Evolutionary conservation across 495 filamentous ascomycete genomes (phyloP), one percentile per base, ranked within the genome.

Genomic region (Aspergillus homomorphus): DNA sequence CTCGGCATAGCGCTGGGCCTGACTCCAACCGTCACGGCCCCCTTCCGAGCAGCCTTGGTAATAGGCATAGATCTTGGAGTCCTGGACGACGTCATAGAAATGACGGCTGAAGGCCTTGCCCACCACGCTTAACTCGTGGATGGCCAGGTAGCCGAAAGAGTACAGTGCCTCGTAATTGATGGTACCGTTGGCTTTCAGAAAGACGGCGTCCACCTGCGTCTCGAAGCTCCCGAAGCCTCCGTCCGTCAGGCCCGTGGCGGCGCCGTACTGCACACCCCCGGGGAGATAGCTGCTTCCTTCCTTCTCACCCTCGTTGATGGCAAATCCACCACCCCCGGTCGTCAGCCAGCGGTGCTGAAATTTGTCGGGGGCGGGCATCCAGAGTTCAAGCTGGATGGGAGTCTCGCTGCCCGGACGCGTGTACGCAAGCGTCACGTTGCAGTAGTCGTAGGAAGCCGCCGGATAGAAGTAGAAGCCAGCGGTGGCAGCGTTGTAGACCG

Each of bases 1-100:
- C 12, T 76, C 72, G 0, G 67, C 76, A 55, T 68, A 82, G n/a
- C 79, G 78, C 63, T 84, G 80, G 21, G 79, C 67, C 60, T 82
- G 79, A 61, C 73, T 78, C 75, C 68, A 68, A n/a, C 71, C 71
- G 55, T 74, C 69, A 38, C 71, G 69, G 2, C 71, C 71, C 33
- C 71, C 71, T 14, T 74, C 71, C 22, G 69, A 72, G 59, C 71
- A 74, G 18, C 71, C 71, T 55, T 72, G 63, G 44, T 70, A 74
- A 58, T 74, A 74, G 33, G 71, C 68, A 45, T 72, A 74, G 41
- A 74, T 20, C 60, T 71, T 74, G 21, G 58, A 55, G 44, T 50
- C 45, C n/a, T 45, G 28, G 9, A 60, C 49, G 63, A 71, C 28
- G 51, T 67, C 65, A 50, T 72, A 75, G 69, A 75, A 73, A 5